These are phyloP conservation scores for Nicotiana paniculata DNA, from an alignment of 257 asterid genomes.

Conservation along the genomic window DNA sequence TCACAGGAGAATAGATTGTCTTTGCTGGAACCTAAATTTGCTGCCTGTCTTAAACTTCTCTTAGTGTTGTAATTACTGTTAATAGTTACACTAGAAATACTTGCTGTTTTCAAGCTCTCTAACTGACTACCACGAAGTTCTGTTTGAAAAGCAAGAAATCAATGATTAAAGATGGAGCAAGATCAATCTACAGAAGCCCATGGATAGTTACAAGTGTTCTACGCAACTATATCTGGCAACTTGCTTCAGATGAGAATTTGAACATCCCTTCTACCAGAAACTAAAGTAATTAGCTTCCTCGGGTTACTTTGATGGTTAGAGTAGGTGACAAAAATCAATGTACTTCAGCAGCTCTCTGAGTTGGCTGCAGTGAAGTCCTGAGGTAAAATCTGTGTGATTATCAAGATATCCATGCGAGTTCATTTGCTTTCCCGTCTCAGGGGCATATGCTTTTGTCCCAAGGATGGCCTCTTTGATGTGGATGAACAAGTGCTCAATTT, in stretches of 20 bases:
- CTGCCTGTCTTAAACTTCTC: too few relatives aligned
- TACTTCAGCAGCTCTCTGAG: not conserved
- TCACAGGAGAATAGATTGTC: not conserved
- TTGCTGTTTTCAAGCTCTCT: not conserved
- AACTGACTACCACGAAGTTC: not conserved
- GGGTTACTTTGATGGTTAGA: not conserved
- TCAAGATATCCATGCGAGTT: not conserved
- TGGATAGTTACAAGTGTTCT: not conserved
- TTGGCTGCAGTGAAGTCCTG: not conserved
- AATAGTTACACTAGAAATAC: not conserved
- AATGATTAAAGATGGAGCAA: not conserved
- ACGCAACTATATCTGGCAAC: not conserved
- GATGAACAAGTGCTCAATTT: not conserved
- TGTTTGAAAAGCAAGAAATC: not conserved
- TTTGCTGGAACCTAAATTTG: not conserved
- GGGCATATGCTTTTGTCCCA: not conserved
- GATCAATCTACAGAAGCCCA: not conserved
- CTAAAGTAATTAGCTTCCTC: not conserved
- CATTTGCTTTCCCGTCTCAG: not conserved
- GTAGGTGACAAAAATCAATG: not conserved
- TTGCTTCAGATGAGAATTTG: not conserved
- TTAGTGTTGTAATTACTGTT: not conserved
- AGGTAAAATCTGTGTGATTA: not conserved
- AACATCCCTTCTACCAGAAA: not conserved
- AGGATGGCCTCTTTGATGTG: not conserved